These are phyloP conservation scores for Aspergillus eucalypticola DNA, from an alignment of 2,329 filamentous ascomycete genomes.

Conservation along the genomic window DNA sequence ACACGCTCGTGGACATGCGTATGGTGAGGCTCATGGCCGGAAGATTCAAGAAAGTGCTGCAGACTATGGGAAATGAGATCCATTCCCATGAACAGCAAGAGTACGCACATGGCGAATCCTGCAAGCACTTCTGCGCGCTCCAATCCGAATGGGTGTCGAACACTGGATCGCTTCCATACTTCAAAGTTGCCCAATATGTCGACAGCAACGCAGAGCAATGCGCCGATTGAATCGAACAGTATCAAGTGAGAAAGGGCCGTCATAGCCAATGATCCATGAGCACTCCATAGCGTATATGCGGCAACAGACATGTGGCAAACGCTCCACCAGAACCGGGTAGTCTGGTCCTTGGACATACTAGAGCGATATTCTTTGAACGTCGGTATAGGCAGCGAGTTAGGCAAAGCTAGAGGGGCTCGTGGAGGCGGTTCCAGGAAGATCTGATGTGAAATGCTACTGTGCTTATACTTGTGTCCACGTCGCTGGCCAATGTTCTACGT, in stretches of 20 bases:
- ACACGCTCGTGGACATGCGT: slow-evolving; percentile 66
- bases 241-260: slow-evolving; percentile 91
- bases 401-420: slow-evolving; percentile 81
- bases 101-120: slow-evolving; percentile 93
- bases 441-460: slow-evolving; percentile 93
- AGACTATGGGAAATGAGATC: slow-evolving; percentile 92
- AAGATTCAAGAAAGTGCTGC: slow-evolving; percentile 85
- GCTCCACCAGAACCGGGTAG: slow-evolving; percentile 81
- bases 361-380: slow-evolving; percentile 84
- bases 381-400: slow-evolving; percentile 87
- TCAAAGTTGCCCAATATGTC: slow-evolving; percentile 97
- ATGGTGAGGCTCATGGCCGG: slow-evolving; percentile 73
- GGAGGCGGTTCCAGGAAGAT: slow-evolving; percentile 92
- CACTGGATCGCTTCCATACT: slow-evolving; percentile 89
- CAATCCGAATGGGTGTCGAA: slow-evolving; percentile 89
- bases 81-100: slow-evolving; percentile 95
- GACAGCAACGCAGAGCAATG: slow-evolving; percentile 85
- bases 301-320: slow-evolving; percentile 83
- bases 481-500: slow-evolving; percentile 81
- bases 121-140: slow-evolving; percentile 91
- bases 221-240: slow-evolving; percentile 92
- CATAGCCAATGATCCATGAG: slow-evolving; percentile 82
- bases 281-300: slow-evolving; percentile 80
- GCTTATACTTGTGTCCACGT: slow-evolving; percentile 95
- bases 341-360: slow-evolving; percentile 88